Percentiles rank a stretch among this genome's conserved stretches.
Evolutionary conservation across 805 yeast species (phyloP).

Genomic region (Millerozyma miso): DNA sequence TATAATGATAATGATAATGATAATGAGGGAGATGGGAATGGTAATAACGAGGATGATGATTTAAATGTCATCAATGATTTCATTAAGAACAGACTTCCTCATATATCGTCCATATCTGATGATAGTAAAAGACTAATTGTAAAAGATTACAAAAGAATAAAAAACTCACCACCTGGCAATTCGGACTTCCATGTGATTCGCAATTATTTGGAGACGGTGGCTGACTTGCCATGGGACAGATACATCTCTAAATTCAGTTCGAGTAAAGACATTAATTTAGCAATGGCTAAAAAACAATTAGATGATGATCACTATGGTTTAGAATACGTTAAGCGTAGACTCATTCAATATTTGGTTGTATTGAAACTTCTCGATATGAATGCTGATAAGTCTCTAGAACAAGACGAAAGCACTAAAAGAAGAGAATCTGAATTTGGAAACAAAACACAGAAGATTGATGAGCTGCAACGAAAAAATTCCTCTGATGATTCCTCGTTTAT

Average conservation of each 20-base stretch:
- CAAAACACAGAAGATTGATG: constrained; percentile 4
- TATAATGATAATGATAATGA: constrained; percentile 6
- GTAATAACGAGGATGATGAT: constrained; percentile 44
- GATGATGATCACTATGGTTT: constrained; percentile 43
- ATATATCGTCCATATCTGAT: constrained; percentile 26
- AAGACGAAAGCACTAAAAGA: constrained; percentile 3
- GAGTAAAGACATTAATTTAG: constrained; percentile 48
- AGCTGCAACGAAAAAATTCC: constrained; percentile 10
- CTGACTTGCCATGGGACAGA: constrained; percentile 61
- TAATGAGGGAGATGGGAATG: constrained; percentile 26
- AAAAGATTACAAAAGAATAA: constrained; percentile 53
- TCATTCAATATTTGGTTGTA: constrained; percentile 77
- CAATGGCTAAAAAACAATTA: constrained; percentile 32
- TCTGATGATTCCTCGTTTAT: constrained; percentile 17
- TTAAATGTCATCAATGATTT: constrained; percentile 33
- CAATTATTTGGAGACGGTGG: constrained; percentile 59
- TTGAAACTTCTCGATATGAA: constrained; percentile 51
- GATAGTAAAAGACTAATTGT: constrained; percentile 38
- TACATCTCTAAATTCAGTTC: constrained; percentile 26
- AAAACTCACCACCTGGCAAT: constrained; percentile 51
- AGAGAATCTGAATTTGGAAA: constrained; percentile 3
- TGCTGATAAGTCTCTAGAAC: constrained; percentile 20
- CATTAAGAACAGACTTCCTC: constrained; percentile 33
- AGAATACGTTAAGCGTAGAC: constrained; percentile 54
- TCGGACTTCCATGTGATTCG: constrained; percentile 62